A percentile compares a stretch with the other conserved stretches of the same genome.
phyloP scores from a whole-genome alignment of 305 asterid genomes.

The Solanum hybrid region DNA sequence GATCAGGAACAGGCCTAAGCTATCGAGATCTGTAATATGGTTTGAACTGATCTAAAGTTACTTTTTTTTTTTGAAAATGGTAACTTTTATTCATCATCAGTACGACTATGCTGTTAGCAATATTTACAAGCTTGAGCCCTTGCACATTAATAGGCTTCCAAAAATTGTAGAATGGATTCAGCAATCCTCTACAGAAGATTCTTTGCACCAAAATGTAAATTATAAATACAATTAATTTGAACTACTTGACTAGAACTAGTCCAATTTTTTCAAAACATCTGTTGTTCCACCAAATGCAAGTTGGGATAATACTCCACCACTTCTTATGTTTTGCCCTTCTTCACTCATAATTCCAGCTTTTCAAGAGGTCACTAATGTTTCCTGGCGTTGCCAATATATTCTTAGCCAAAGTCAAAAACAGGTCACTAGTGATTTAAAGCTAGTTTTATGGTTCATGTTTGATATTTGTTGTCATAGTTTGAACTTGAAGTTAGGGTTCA shows the following conservation, averaged over 20 bases:
- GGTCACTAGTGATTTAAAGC: not conserved
- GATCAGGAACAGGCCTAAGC: not conserved
- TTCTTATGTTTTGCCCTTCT: not conserved
- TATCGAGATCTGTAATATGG: not conserved
- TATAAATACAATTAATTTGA: not conserved
- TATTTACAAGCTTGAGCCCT: not conserved
- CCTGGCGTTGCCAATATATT: not conserved
- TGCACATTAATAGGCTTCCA: not conserved
- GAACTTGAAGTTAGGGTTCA: not conserved
- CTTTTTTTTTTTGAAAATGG: not conserved
- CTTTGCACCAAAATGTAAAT: not conserved
- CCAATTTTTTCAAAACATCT: not conserved
- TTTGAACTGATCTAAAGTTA: not conserved
- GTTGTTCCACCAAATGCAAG: not conserved
- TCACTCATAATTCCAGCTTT: not conserved
- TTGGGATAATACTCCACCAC: not conserved
- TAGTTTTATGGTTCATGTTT: not conserved
- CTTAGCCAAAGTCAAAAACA: not conserved
- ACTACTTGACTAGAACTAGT: not conserved
- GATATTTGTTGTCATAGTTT: not conserved
- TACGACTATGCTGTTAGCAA: not conserved
- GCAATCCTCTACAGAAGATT: not conserved
- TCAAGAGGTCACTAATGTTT: not conserved
- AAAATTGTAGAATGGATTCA: not conserved
- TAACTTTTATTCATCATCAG: not conserved